Conservation (phyloP, 2,329 filamentous ascomycete species). For the Cladophialophora exuberans region DNA sequence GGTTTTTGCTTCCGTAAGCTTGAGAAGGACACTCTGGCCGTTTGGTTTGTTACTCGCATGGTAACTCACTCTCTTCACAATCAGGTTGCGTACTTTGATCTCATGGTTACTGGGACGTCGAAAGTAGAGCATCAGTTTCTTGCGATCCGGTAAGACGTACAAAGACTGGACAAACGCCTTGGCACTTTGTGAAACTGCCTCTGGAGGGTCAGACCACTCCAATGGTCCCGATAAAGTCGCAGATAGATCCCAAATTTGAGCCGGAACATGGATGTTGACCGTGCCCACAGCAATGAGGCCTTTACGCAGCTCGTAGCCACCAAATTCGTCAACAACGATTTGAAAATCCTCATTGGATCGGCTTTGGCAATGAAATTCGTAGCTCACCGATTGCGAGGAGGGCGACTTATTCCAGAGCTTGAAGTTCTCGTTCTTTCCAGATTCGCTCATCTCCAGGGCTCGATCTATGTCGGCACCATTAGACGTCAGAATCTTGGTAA, state of each 20-base stretch:
- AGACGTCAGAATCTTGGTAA: conserved; percentile 43
- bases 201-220: conserved; percentile 32
- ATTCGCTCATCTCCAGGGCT: conserved; percentile 40
- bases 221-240: conserved; percentile 37
- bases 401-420: conserved; percentile 21
- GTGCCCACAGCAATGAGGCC: conserved; percentile 37
- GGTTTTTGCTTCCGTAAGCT: conserved; percentile 45
- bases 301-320: conserved; percentile 36
- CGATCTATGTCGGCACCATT: conserved; percentile 46
- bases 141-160: conserved; percentile 37
- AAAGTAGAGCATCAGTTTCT: conserved; percentile 37
- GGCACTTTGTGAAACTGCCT: conserved; percentile 36
- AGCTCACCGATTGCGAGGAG: conserved; percentile 32
- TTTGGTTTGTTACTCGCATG: conserved; percentile 36
- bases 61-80: conserved; percentile 18
- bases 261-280: conserved; percentile 45
- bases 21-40: conserved; percentile 27
- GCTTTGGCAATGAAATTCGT: conserved; percentile 46
- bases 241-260: conserved; percentile 45
- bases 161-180: conserved; percentile 40
- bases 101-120: conserved; percentile 32
- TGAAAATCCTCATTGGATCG: conserved; percentile 38
- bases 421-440: conserved; percentile 17
- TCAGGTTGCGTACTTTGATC: conserved; percentile 26
- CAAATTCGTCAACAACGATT: conserved; percentile 40